Percentiles rank a stretch among this genome's conserved stretches.
These are phyloP conservation scores for Heterobasidion annosum DNA, from an alignment of 1,284 basidiomycete genomes.

Conservation along the genomic window DNA sequence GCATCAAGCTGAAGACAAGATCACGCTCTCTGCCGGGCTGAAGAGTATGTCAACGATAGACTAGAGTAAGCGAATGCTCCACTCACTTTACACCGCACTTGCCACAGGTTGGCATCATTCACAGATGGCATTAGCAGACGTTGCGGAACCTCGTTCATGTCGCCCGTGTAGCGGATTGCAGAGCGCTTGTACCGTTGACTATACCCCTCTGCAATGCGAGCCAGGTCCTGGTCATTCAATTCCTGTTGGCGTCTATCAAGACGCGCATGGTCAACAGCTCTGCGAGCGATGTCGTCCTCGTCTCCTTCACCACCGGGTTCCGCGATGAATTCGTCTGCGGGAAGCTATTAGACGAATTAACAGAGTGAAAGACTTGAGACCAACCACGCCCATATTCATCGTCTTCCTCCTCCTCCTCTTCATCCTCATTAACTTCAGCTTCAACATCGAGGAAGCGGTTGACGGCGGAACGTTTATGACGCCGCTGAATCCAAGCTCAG, in stretches of 20 bases:
- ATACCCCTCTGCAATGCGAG: slow-evolving; percentile 80
- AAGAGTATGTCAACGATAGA: background rate
- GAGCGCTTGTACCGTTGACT: slow-evolving; percentile 74
- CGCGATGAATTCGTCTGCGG: slow-evolving; percentile 76
- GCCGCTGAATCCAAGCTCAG: slow-evolving; percentile 31
- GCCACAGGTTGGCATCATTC: slow-evolving; percentile 94
- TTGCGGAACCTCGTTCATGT: slow-evolving; percentile 93
- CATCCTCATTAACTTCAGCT: slow-evolving; percentile 90
- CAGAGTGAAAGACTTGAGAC: slow-evolving; percentile 14
- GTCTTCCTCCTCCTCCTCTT: slow-evolving; percentile 93
- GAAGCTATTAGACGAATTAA: background rate
- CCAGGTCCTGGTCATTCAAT: slow-evolving; percentile 77
- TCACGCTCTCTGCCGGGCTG: slow-evolving; percentile 89
- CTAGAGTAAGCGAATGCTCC: slow-evolving; percentile 4
- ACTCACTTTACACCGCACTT: slow-evolving; percentile 84
- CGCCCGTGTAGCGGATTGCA: slow-evolving; percentile 73
- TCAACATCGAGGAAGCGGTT: slow-evolving; percentile 93
- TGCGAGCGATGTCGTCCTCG: slow-evolving; percentile 57
- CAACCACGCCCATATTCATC: slow-evolving; percentile 71
- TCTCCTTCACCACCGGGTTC: slow-evolving; percentile 60
- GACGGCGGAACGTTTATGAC: slow-evolving; percentile 52
- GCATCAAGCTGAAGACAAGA: slow-evolving; percentile 90
- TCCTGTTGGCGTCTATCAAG: slow-evolving; percentile 73
- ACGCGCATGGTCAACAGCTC: slow-evolving; percentile 65
- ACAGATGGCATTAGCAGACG: slow-evolving; percentile 96